phyloP scores from a whole-genome alignment of 441 rosid genomes.

The Euphorbia schlechtendalii region DNA sequence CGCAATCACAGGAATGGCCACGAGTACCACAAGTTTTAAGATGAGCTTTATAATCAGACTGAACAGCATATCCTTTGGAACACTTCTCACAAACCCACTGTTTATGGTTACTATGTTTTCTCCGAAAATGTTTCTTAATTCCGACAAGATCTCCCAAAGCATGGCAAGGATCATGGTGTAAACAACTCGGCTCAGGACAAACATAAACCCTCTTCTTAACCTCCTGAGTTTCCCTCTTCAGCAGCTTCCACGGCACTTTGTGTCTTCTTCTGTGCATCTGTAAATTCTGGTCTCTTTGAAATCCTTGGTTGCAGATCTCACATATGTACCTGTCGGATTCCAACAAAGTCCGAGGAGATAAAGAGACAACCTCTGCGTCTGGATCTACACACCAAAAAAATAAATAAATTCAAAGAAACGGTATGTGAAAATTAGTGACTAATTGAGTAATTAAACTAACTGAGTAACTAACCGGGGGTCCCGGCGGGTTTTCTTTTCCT shows the following conservation, averaged over 20 bases:
- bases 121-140: slow-evolving; percentile 78
- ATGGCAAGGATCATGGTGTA: slow-evolving; percentile 88
- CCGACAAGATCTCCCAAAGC: slow-evolving; percentile 97
- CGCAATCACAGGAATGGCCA: slow-evolving; percentile 96
- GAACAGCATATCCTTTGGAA: slow-evolving; percentile 90
- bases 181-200: slow-evolving; percentile 83
- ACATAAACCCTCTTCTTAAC: slow-evolving; percentile 83
- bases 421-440: background rate
- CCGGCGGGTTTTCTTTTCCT: slow-evolving; percentile 90
- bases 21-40: slow-evolving; percentile 95
- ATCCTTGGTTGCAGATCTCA: slow-evolving; percentile 95
- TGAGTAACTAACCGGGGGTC: slow-evolving; percentile 50
- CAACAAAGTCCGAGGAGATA: slow-evolving; percentile 70
- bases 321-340: slow-evolving; percentile 83
- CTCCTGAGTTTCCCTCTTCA: slow-evolving; percentile 66
- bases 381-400: slow-evolving; percentile 44
- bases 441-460: slow-evolving; percentile 27
- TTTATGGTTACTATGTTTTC: slow-evolving; percentile 84
- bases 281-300: slow-evolving; percentile 91
- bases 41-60: slow-evolving; percentile 94
- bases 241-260: slow-evolving; percentile 93
- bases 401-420: background rate
- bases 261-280: slow-evolving; percentile 92
- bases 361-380: slow-evolving; percentile 90
- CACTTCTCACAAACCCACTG: slow-evolving; percentile 93